Evolutionary conservation across 805 yeast species (phyloP), one percentile per base, ranked within the genome.

Genomic region (Lipomyces mesembrius): DNA sequence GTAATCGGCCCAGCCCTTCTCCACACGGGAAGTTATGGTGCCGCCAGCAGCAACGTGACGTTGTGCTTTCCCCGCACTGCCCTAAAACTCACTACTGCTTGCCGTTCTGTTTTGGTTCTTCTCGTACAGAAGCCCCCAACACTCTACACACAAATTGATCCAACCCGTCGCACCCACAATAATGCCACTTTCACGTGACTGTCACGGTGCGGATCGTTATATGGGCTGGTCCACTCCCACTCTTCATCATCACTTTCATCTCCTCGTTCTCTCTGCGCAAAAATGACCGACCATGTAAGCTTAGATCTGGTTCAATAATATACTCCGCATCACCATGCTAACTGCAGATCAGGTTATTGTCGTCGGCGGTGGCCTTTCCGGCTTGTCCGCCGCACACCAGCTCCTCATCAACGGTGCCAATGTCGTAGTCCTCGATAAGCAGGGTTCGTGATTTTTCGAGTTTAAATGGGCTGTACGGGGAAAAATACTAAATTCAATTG

Each of bases 291-390:
- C 29, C 43, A 34, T 27, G 59, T 56, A 56, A 32, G 59, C 12
- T n/a, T 7, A 32, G 14, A 7, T 52, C 55, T 11, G 34, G 17
- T 29, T 3, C 14, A 14, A 11, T n/a, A 14, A 11, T n/a, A 12
- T 52, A 22, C 34, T 52, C 9, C 34, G 17, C 20, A 52, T 52
- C 55, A n/a, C 2, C 25, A 22, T 25, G 17, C 34, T 25, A 52
- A 25, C 29, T 17, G 6, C 55, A 14, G 54, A 27, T 5, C 55
- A 72, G 67, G 75, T 85, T 8, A 81, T 87, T 39, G 79, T 87
- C 22, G 88, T 87, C 51, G 90, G 90, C 3, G 88, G 88, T 6
- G 90, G 90, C 0, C 77, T 87, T 46, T 87, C 90, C 4, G 90
- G 90, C 3, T 79, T 87, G 32, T 80, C 87, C 8, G 87, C 89